phyloP scores from a whole-genome alignment of 140 eudicot species.

The Oenanthe javanica region DNA sequence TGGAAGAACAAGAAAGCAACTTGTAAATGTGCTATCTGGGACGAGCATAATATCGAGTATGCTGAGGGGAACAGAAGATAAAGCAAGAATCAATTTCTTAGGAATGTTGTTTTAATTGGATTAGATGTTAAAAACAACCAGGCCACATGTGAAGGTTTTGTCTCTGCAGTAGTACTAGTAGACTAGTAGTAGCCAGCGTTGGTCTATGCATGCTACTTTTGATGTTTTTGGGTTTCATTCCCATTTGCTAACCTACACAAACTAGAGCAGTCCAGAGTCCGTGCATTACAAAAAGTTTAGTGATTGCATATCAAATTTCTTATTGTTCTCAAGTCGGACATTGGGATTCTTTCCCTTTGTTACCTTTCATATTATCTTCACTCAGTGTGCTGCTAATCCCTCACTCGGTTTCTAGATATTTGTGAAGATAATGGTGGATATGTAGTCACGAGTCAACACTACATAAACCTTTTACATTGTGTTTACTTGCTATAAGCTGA shows the following conservation, averaged over 20 bases:
- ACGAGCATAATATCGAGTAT: conserved; percentile 36
- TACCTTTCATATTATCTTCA: neutral
- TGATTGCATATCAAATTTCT: neutral
- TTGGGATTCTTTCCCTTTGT: neutral
- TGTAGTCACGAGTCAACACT: too few species aligned
- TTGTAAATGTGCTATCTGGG: conserved; percentile 57
- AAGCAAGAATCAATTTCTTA: neutral
- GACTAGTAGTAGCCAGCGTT: neutral
- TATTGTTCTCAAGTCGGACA: neutral
- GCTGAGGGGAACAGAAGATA: neutral
- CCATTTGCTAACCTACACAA: neutral
- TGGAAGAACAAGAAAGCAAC: conserved; percentile 53
- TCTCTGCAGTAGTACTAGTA: neutral
- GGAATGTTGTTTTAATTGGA: neutral
- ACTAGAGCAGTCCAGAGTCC: neutral
- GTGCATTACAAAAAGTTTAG: neutral
- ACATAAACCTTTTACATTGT: neutral
- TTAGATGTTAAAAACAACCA: neutral
- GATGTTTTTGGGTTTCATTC: neutral
- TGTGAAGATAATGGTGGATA: neutral
- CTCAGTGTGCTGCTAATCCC: neutral
- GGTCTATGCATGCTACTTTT: neutral
- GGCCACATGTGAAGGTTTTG: neutral
- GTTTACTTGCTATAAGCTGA: neutral
- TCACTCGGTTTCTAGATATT: neutral